Evolutionary conservation across 768 basidiomycete species (phyloP).

Genomic region (Leccinum subtestaceum): DNA sequence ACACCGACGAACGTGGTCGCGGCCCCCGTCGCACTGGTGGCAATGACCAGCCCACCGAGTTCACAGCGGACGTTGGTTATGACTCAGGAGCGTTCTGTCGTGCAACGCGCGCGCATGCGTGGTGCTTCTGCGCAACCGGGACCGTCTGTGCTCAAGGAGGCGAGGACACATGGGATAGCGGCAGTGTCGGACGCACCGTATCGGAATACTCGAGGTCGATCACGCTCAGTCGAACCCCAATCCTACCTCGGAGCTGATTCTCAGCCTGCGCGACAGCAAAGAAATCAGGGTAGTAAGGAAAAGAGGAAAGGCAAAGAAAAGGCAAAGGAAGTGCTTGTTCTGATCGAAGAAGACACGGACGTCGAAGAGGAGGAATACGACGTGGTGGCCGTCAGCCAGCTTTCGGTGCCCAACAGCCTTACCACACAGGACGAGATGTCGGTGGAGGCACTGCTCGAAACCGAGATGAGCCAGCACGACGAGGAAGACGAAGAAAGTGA

Average conservation of each 20-base stretch:
- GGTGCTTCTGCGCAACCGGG: conserved; percentile 16
- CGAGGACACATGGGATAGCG: background rate
- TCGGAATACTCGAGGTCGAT: conserved; percentile 23
- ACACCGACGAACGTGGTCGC: background rate
- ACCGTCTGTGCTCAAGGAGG: conserved; percentile 2
- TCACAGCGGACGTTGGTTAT: conserved; percentile 10
- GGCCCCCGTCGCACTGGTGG: background rate
- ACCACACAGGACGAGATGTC: conserved; percentile 16
- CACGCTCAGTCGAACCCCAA: conserved; percentile 20
- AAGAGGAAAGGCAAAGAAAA: conserved; percentile 6
- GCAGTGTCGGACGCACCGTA: conserved; percentile 6
- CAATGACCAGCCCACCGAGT: conserved; percentile 2
- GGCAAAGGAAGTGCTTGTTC: background rate
- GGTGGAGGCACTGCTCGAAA: conserved; percentile 25
- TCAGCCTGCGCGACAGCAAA: background rate
- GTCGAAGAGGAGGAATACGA: background rate
- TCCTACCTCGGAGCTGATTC: background rate
- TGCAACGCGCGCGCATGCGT: conserved; percentile 4
- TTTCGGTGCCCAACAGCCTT: background rate
- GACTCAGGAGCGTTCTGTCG: background rate
- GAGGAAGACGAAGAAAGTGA: background rate
- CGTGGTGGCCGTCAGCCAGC: background rate
- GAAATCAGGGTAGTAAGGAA: background rate
- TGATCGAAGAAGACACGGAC: conserved; percentile 9
- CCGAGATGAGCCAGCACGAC: background rate